Evolutionary conservation across 495 filamentous ascomycete genomes (phyloP).

Genomic region (Talaromyces thailandensis): DNA sequence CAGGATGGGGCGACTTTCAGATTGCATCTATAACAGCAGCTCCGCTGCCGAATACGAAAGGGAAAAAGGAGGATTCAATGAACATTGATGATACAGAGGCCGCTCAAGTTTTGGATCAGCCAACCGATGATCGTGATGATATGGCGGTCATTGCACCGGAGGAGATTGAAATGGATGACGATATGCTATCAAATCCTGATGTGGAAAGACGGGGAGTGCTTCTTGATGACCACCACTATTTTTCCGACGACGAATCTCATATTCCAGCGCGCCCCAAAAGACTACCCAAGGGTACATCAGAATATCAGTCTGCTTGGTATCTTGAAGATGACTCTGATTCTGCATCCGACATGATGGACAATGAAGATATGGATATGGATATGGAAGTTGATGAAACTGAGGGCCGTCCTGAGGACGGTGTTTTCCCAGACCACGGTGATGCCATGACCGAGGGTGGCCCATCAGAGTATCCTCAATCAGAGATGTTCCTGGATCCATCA

Average conservation of each 20-base stretch:
- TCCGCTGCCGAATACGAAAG: slow-evolving; percentile 42
- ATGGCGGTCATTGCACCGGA: slow-evolving; percentile 80
- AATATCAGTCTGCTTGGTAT: slow-evolving; percentile 91
- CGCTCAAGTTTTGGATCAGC: slow-evolving; percentile 51
- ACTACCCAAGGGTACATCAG: slow-evolving; percentile 83
- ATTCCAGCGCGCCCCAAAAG: slow-evolving; percentile 55
- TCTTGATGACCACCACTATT: slow-evolving; percentile 96
- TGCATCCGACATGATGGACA: slow-evolving; percentile 73
- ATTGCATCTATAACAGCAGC: slow-evolving; percentile 78
- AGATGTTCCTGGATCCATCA: slow-evolving; percentile 80
- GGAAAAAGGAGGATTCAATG: slow-evolving; percentile 60
- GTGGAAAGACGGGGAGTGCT: slow-evolving; percentile 67
- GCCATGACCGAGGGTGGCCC: slow-evolving; percentile 70
- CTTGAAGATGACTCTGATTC: slow-evolving; percentile 80
- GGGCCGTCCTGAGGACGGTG: slow-evolving; percentile 63
- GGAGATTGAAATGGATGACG: slow-evolving; percentile 64
- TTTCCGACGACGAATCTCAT: slow-evolving; percentile 78
- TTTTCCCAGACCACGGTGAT: slow-evolving; percentile 59
- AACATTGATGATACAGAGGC: slow-evolving; percentile 47
- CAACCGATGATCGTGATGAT: slow-evolving; percentile 70
- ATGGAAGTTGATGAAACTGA: slow-evolving; percentile 39
- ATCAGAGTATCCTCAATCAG: slow-evolving; percentile 83
- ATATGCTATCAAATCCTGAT: slow-evolving; percentile 47
- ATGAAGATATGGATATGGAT: slow-evolving; percentile 40
- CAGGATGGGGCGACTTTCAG: slow-evolving; percentile 93